Evolutionary conservation across 164 flowering plant genomes (phyloP), one percentile per base, ranked within the genome.

Genomic region (Euptelea pleiosperma): DNA sequence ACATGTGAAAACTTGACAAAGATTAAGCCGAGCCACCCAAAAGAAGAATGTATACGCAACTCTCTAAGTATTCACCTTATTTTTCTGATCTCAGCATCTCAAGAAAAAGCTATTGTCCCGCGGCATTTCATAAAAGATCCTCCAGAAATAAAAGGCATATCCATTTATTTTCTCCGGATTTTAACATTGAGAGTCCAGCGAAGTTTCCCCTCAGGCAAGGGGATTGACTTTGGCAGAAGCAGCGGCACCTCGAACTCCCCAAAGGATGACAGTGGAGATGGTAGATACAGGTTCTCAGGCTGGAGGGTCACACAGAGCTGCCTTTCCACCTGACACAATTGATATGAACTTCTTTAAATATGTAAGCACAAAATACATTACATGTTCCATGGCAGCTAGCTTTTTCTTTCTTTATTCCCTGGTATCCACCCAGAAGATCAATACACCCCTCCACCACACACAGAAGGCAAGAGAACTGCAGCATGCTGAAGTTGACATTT

Each of bases 171-270:
- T 68, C 86, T 73, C 31, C 97, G 71, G 51, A 89, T 52, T 79
- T 94, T 91, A 29, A 94, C 81, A 5, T 73, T 55, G 12, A 88
- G 95, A 34, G 76, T 72, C 95, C 93, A 85, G 5, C 75, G 72
- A 39, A 77, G 48, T 68, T 76, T 86, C 21, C 96, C 93, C 30
- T 74, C 89, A 0, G 96, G 93, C 67, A 85, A 68, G 19, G 96
- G 95, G 47, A 94, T 82, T 35, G 95, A 73, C 70, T 66, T 84
- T 0, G 97, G 95, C 43, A 94, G 57, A 16, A 77, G 75, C 15
- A 94, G 79, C 6, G 89, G 89, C 61, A 94, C 76, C 66, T 91
- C 89, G 65, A 67, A 81, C 72, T 84, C 93, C 14, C 99, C 96
- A 58, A 85, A 61, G 34, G 83, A 45, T 3, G 88, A 43, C 35